phyloP scores from a whole-genome alignment of 306 rosid species.

The Vachellia pachyceras region DNA sequence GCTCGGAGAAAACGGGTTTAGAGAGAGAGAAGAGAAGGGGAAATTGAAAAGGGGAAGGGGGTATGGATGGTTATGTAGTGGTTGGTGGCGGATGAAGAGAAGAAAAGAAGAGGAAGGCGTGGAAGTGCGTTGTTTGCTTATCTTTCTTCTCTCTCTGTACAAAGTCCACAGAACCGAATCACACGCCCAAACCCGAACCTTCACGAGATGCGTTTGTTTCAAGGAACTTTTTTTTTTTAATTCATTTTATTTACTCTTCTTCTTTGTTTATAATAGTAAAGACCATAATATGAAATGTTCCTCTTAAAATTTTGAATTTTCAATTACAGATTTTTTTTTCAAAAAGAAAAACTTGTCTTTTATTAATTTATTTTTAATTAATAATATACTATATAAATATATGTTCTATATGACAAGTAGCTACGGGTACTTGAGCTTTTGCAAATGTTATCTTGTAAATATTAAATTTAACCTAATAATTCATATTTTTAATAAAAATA shows the following conservation, averaged over 20 bases:
- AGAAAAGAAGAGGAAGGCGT: background rate
- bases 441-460: background rate
- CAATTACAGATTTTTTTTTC: background rate
- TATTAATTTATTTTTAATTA: background rate
- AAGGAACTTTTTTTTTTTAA: constrained; percentile 38
- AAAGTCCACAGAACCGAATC: constrained; percentile 57
- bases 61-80: constrained; percentile 46
- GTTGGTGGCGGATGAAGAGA: constrained; percentile 38
- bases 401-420: background rate
- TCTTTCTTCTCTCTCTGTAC: constrained; percentile 31
- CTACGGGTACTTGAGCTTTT: background rate
- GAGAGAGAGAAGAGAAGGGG: constrained; percentile 24
- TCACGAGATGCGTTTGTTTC: constrained; percentile 45
- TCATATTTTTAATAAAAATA: background rate
- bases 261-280: background rate
- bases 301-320: background rate
- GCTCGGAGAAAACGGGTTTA: background rate
- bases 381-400: background rate
- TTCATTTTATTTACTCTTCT: no score
- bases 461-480: background rate
- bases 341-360: background rate
- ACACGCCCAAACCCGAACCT: constrained; percentile 50
- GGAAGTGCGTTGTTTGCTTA: constrained; percentile 41
- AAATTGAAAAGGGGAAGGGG: constrained; percentile 20
- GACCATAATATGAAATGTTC: background rate